These are phyloP conservation scores for Trichosporon sp. DNA, from an alignment of 1,284 basidiomycete species.

Conservation along the genomic window DNA sequence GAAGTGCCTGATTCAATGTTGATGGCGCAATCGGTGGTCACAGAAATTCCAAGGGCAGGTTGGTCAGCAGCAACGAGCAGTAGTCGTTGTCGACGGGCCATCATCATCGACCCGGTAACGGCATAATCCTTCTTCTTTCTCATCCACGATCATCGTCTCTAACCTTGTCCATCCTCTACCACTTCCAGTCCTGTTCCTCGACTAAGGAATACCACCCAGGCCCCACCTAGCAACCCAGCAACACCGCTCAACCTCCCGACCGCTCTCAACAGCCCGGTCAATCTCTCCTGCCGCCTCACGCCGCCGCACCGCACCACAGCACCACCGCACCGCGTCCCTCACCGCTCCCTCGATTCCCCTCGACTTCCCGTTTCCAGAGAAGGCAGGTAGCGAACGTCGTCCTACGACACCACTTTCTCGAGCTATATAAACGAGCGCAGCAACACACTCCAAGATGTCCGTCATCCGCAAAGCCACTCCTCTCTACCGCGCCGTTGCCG, in stretches of 20 bases:
- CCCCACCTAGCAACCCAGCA: conserved; percentile 4
- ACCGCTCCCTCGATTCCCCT: not conserved
- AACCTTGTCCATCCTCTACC: not conserved
- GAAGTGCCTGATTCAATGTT: not conserved
- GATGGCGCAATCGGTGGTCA: conserved; percentile 4
- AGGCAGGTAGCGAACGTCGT: not conserved
- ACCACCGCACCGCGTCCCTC: not conserved
- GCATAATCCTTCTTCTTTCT: conserved; percentile 5
- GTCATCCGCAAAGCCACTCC: conserved; percentile 1
- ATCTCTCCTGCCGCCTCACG: not conserved
- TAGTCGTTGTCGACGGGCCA: not conserved
- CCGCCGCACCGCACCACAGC: not conserved
- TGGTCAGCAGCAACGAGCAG: not conserved
- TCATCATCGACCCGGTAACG: not conserved
- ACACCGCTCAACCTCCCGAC: not conserved
- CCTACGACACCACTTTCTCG: not conserved
- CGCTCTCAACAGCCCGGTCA: not conserved
- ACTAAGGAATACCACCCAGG: not conserved
- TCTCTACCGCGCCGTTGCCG: not conserved
- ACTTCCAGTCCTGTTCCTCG: not conserved
- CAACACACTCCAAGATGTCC: not conserved
- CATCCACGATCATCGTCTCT: not conserved
- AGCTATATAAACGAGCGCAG: not conserved
- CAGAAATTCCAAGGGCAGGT: not conserved
- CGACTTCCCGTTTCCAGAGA: conserved; percentile 1